phyloP scores from a whole-genome alignment of 2,329 filamentous ascomycete species.

The Sporothrix inflata region DNA sequence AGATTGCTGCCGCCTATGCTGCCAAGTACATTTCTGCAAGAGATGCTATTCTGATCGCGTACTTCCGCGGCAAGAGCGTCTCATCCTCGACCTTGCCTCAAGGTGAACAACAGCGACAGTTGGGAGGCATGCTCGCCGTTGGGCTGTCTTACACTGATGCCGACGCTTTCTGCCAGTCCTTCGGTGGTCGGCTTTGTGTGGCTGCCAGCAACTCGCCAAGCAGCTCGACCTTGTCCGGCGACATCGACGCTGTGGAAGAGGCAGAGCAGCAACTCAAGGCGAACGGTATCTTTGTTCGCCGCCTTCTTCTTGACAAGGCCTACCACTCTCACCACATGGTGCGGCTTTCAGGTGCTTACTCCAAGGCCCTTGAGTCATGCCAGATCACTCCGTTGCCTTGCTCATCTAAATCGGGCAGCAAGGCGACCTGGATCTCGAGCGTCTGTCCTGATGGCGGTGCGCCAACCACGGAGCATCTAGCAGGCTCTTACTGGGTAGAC shows the following conservation, averaged over 20 bases:
- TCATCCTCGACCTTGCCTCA: background rate
- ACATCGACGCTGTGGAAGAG: conserved; percentile 33
- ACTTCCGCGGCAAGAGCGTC: conserved; percentile 33
- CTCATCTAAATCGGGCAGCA: background rate
- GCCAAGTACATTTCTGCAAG: conserved; percentile 34
- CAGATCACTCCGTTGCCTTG: conserved; percentile 16
- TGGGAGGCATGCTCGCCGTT: conserved; percentile 49
- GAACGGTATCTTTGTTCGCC: conserved; percentile 36
- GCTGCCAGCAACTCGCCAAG: conserved; percentile 32
- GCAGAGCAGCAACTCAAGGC: conserved; percentile 37
- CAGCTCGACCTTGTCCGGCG: conserved; percentile 51
- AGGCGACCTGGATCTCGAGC: conserved; percentile 33
- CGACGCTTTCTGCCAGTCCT: conserved; percentile 40
- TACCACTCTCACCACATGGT: conserved; percentile 46
- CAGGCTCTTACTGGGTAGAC: conserved; percentile 39
- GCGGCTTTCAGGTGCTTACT: conserved; percentile 36
- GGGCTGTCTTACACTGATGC: conserved; percentile 42
- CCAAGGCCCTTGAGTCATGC: conserved; percentile 27
- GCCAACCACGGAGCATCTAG: conserved; percentile 29
- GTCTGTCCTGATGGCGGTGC: conserved; percentile 34
- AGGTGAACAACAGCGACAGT: conserved; percentile 40
- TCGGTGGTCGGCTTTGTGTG: conserved; percentile 7
- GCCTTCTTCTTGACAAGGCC: conserved; percentile 44
- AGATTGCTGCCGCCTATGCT: conserved; percentile 43
- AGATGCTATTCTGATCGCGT: conserved; percentile 35